phyloP scores from a whole-genome alignment of 768 basidiomycete species.

The Pulveroboletus sp. region DNA sequence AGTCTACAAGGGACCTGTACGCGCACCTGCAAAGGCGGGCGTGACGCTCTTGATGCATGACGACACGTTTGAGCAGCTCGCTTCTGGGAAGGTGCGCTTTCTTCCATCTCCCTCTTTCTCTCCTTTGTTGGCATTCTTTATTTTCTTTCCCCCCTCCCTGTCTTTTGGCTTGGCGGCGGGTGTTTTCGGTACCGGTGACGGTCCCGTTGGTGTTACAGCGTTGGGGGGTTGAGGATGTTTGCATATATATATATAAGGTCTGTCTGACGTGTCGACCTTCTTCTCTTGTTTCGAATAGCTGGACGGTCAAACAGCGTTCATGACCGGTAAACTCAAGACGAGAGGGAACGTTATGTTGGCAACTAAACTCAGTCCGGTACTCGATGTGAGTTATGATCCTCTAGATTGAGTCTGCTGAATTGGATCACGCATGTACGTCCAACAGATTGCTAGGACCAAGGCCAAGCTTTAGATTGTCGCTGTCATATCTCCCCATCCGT shows the following conservation, averaged over 20 bases:
- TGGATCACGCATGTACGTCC: too few species aligned
- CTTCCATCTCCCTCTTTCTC: too few species aligned
- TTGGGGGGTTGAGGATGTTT: not conserved
- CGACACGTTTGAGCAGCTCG: constrained; percentile 68
- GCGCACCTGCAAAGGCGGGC: constrained; percentile 59
- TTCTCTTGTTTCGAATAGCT: constrained; percentile 37
- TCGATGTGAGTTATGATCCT: constrained; percentile 52
- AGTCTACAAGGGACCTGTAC: constrained; percentile 62
- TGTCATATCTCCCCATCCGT: not conserved
- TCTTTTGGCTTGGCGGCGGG: not conserved
- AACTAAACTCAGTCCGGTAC: constrained; percentile 80
- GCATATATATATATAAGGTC: not conserved
- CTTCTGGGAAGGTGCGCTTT: constrained; percentile 59
- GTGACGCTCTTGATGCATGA: constrained; percentile 78
- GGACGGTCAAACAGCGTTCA: constrained; percentile 93
- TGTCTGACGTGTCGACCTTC: not conserved
- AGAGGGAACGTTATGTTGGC: constrained; percentile 92
- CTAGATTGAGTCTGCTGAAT: not conserved
- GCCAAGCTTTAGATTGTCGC: constrained; percentile 36
- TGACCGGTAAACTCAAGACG: constrained; percentile 92
- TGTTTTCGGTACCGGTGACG: not conserved
- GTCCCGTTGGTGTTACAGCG: not conserved
- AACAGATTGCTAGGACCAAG: constrained; percentile 33
- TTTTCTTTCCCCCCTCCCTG: not conserved
- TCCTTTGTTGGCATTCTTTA: not conserved